A percentile compares a stretch with the other conserved stretches of the same genome.
Evolutionary conservation across 2,329 filamentous ascomycete species (phyloP).

Genomic region (Penicillium capsulatum): DNA sequence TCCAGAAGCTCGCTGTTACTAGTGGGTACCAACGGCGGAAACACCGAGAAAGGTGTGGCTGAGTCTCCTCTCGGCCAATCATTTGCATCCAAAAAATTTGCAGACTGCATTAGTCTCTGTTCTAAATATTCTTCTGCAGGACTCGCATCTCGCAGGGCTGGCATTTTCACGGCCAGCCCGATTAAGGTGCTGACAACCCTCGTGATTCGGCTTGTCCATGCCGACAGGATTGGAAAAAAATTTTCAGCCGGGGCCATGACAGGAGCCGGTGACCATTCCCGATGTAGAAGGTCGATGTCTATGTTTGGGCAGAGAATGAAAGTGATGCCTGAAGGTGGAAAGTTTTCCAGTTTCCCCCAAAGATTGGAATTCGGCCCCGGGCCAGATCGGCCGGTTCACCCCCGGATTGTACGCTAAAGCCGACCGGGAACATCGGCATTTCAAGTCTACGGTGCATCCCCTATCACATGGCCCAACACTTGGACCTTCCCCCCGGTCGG

Average conservation of each 20-base stretch:
- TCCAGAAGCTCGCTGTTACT: conserved; percentile 13
- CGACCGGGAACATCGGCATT: too few relatives aligned
- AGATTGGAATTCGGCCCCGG: neutral
- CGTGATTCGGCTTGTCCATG: conserved; percentile 5
- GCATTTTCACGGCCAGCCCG: conserved; percentile 3
- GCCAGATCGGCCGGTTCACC: too few relatives aligned
- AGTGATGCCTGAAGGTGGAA: too few relatives aligned
- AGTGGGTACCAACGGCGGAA: conserved; percentile 5
- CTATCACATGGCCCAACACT: too few relatives aligned
- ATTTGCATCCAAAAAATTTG: conserved; percentile 17
- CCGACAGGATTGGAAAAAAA: conserved; percentile 12
- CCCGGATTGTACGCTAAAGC: too few relatives aligned
- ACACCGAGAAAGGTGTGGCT: conserved; percentile 16
- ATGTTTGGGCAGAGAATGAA: too few relatives aligned
- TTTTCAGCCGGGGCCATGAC: conserved; percentile 6
- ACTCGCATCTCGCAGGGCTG: conserved; percentile 5
- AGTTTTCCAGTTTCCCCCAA: too few relatives aligned
- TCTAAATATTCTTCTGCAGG: conserved; percentile 20
- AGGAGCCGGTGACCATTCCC: neutral
- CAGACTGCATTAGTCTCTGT: conserved; percentile 21
- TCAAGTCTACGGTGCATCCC: too few relatives aligned
- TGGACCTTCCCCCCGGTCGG: too few relatives aligned
- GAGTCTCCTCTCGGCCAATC: conserved; percentile 17
- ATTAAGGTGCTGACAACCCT: conserved; percentile 24
- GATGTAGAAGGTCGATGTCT: conserved; percentile 8